Evolutionary conservation across 371 early-diverging fungal species (phyloP).

Genomic region (Rhizopus microsporus): DNA sequence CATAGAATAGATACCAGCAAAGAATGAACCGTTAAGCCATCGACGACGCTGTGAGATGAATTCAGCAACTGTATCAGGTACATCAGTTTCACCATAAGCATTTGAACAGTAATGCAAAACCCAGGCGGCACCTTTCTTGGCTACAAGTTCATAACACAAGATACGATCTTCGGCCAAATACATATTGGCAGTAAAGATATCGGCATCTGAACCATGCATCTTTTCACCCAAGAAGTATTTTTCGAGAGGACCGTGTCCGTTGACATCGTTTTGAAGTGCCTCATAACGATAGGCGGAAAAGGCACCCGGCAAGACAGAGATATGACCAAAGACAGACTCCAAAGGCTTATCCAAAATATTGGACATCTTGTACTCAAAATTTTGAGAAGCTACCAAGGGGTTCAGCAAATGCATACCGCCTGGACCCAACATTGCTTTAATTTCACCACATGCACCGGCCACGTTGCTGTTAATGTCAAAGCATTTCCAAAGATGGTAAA

Average conservation of each 20-base stretch:
- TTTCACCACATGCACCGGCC: slow-evolving; percentile 89
- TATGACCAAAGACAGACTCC: slow-evolving; percentile 83
- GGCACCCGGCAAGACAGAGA: slow-evolving; percentile 82
- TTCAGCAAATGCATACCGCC: slow-evolving; percentile 73
- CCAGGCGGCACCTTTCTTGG: slow-evolving; percentile 69
- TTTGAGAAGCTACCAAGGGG: slow-evolving; percentile 89
- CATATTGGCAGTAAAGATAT: slow-evolving; percentile 76
- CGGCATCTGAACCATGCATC: slow-evolving; percentile 60
- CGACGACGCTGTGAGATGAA: slow-evolving; percentile 84
- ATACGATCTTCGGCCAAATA: slow-evolving; percentile 85
- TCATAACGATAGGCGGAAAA: slow-evolving; percentile 83
- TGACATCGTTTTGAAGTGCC: slow-evolving; percentile 68
- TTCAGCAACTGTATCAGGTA: slow-evolving; percentile 73
- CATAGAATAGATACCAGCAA: slow-evolving; percentile 58
- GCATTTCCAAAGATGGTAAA: slow-evolving; percentile 74
- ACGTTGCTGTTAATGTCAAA: slow-evolving; percentile 74
- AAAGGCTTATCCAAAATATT: slow-evolving; percentile 88
- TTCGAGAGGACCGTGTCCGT: slow-evolving; percentile 66
- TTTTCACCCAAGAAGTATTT: slow-evolving; percentile 80
- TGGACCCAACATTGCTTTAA: slow-evolving; percentile 76
- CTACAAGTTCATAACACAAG: slow-evolving; percentile 83
- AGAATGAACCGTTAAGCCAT: slow-evolving; percentile 85
- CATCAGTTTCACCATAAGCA: slow-evolving; percentile 81
- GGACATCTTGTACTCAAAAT: slow-evolving; percentile 87
- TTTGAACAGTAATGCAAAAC: slow-evolving; percentile 61